Conservation (phyloP, 768 basidiomycete species). For the Lactarius akahatsu region DNA sequence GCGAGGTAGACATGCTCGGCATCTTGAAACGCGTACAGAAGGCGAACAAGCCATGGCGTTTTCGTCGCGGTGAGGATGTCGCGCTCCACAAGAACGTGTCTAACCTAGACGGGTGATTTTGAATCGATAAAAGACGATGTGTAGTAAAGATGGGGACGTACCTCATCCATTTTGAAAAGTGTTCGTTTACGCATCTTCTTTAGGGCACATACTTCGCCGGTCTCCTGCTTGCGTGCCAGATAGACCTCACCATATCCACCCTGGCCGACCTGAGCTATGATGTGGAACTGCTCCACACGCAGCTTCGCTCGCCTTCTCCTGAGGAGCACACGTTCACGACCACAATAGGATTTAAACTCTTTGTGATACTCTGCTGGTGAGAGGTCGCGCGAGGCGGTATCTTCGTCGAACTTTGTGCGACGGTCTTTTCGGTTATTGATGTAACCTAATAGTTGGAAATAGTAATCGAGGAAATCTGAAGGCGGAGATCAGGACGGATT, state of each 20-base stretch:
- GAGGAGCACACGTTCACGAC: constrained; percentile 90
- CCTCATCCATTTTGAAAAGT: constrained; percentile 98
- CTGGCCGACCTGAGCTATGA: constrained; percentile 98
- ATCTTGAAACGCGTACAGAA: constrained; percentile 98
- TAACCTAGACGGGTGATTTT: constrained; percentile 54
- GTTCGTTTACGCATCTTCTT: constrained; percentile 98
- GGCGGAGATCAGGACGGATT: constrained; percentile 20
- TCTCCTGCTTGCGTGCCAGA: constrained; percentile 91
- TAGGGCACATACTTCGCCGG: constrained; percentile 93
- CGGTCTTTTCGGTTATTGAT: constrained; percentile 84
- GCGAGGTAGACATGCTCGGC: constrained; percentile 88
- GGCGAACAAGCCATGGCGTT: constrained; percentile 93
- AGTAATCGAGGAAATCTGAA: constrained; percentile 94
- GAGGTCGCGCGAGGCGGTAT: constrained; percentile 70
- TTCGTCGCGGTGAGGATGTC: constrained; percentile 97
- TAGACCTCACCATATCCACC: constrained; percentile 99
- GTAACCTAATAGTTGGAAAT: constrained; percentile 93
- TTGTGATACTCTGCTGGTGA: constrained; percentile 54
- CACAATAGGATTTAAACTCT: constrained; percentile 92
- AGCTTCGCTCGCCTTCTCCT: constrained; percentile 91
- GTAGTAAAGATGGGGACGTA: constrained; percentile 33
- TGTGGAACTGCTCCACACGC: constrained; percentile 92
- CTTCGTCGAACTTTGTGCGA: constrained; percentile 75
- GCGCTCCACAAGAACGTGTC: constrained; percentile 96
- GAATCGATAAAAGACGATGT: constrained; percentile 4